These are phyloP conservation scores for Pseudozyma hubeiensis DNA, from an alignment of 1,284 basidiomycete species.

Conservation along the genomic window DNA sequence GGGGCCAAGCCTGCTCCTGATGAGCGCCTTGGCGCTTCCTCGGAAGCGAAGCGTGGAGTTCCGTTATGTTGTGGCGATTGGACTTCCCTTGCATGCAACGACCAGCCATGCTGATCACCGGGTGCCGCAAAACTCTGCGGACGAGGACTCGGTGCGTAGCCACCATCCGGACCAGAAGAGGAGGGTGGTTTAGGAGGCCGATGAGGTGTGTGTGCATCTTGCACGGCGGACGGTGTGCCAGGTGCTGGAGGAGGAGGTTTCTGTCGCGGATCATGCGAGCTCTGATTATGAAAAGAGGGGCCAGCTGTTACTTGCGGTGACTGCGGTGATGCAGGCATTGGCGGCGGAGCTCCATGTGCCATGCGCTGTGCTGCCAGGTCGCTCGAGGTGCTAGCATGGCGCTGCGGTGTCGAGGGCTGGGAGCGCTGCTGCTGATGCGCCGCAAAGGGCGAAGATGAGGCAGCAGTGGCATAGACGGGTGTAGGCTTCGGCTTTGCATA, in stretches of 20 bases:
- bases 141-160: slow-evolving; percentile 21
- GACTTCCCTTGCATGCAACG: slow-evolving; percentile 2
- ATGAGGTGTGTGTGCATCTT: slow-evolving; percentile 29
- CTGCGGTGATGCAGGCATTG: slow-evolving; percentile 32
- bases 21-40: slow-evolving; percentile 11
- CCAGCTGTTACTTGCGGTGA: slow-evolving; percentile 11
- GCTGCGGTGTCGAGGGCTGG: slow-evolving; percentile 44
- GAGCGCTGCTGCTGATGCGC: slow-evolving; percentile 32
- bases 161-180: slow-evolving; percentile 16
- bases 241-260: slow-evolving; percentile 33
- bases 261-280: slow-evolving; percentile 18
- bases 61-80: slow-evolving; percentile 21
- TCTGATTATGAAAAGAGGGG: slow-evolving; percentile 6
- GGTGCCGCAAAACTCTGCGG: slow-evolving; percentile 19
- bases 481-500: slow-evolving; percentile 80
- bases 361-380: slow-evolving; percentile 6
- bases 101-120: slow-evolving; percentile 8
- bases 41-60: background rate
- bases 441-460: slow-evolving; percentile 1
- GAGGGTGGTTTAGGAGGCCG: slow-evolving; percentile 38
- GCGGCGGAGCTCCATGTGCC: slow-evolving; percentile 11
- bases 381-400: slow-evolving; percentile 12
- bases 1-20: slow-evolving; percentile 7
- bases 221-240: slow-evolving; percentile 11
- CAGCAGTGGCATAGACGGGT: slow-evolving; percentile 49